A percentile compares a stretch with the other conserved stretches of the same genome.
phyloP scores from a whole-genome alignment of 2,329 filamentous ascomycete species.

The Cercospora brassicicola region DNA sequence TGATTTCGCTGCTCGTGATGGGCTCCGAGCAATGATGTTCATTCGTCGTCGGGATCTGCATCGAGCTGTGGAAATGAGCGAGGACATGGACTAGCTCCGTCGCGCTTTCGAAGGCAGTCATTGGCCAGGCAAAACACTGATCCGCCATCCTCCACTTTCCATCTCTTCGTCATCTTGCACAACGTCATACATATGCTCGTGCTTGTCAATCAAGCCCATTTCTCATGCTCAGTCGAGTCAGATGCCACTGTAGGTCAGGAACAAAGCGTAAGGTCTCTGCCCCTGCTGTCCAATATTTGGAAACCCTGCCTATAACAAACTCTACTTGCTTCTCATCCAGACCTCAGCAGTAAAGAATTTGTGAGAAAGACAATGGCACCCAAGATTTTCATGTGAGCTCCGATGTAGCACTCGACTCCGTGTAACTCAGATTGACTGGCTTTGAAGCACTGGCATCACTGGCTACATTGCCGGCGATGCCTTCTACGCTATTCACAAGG shows the following conservation, averaged over 20 bases:
- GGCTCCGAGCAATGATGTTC: neutral
- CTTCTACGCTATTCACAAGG: conserved; percentile 46
- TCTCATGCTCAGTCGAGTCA: conserved; percentile 8
- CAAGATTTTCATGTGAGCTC: conserved; percentile 35
- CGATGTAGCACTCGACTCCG: neutral
- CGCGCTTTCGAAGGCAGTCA: neutral
- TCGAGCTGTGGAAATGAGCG: neutral
- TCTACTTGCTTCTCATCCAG: conserved; percentile 14
- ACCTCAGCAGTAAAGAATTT: neutral
- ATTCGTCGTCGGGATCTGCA: neutral
- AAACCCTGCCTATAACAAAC: conserved; percentile 14
- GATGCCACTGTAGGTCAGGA: neutral
- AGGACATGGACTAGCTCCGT: neutral
- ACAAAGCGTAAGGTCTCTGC: conserved; percentile 1
- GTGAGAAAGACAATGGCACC: conserved; percentile 25
- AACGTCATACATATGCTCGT: conserved; percentile 1
- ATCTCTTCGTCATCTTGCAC: conserved; percentile 2
- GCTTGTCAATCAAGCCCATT: conserved; percentile 9
- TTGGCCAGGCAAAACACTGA: conserved; percentile 2
- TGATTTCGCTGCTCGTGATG: neutral
- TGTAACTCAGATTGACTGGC: conserved; percentile 4
- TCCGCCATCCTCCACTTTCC: conserved; percentile 1
- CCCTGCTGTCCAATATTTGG: neutral
- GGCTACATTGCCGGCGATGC: conserved; percentile 52
- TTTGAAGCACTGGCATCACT: conserved; percentile 34